Evolutionary conservation across 139 green algal species (phyloP).

Genomic region (Tetradesmus lagerheimii): DNA sequence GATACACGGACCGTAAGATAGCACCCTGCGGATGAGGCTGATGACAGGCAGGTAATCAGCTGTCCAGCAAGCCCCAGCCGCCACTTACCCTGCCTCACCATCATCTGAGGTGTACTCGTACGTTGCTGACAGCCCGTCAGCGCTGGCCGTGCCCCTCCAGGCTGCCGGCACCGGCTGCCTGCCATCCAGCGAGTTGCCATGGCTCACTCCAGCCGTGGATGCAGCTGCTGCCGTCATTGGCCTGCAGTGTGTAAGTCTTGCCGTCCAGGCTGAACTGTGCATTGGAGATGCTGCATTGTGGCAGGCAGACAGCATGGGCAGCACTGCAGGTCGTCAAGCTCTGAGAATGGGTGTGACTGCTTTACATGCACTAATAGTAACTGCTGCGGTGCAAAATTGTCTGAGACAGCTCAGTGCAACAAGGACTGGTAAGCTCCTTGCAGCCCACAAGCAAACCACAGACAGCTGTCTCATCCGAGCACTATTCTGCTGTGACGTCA

Average conservation of each 20-base stretch:
- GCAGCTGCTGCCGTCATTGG: not conserved
- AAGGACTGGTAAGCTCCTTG: too few relatives aligned
- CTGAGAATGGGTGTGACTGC: too few relatives aligned
- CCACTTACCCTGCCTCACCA: slow-evolving; percentile 25
- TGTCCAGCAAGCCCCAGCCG: not conserved
- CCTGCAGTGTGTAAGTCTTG: not conserved
- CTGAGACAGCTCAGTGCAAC: too few relatives aligned
- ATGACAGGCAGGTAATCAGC: too few relatives aligned
- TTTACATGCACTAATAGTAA: too few relatives aligned
- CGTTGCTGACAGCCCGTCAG: not conserved
- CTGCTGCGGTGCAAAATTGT: too few relatives aligned
- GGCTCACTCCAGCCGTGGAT: not conserved
- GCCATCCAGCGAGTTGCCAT: slow-evolving; percentile 13
- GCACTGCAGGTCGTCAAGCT: too few relatives aligned
- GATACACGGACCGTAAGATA: too few relatives aligned
- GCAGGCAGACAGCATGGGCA: not conserved
- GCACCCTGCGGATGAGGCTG: too few relatives aligned
- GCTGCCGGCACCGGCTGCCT: not conserved
- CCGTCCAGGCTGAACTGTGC: slow-evolving; percentile 24
- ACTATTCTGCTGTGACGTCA: too few relatives aligned
- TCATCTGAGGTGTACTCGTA: slow-evolving; percentile 20
- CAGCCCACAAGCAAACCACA: too few relatives aligned
- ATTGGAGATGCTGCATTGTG: not conserved
- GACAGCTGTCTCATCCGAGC: too few relatives aligned
- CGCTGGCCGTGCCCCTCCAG: not conserved